Percentiles rank a stretch among this genome's conserved stretches.
Conservation (phyloP, 2,329 filamentous ascomycete species). For the Aspergillus sclerotialis region DNA sequence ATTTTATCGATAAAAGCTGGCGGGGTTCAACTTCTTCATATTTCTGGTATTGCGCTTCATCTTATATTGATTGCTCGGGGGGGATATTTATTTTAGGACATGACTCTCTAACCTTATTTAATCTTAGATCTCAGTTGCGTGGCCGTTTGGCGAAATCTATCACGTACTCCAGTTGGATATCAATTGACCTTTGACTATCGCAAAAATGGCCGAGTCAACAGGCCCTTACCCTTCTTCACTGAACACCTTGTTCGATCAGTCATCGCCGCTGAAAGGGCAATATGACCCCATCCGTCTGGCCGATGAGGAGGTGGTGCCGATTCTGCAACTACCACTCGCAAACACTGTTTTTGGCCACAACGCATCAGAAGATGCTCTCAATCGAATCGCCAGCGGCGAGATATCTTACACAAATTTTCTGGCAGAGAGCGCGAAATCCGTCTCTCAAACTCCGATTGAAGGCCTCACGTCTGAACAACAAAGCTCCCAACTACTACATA, state of each 20-base stretch:
- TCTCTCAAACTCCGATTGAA: constrained; percentile 12
- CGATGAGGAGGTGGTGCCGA: constrained; percentile 24
- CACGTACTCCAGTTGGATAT: neutral
- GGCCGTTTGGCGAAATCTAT: neutral
- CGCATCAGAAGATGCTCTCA: constrained; percentile 17
- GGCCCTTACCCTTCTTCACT: constrained; percentile 20
- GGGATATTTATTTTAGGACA: too few species aligned
- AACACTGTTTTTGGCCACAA: constrained; percentile 33
- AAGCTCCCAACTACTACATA: constrained; percentile 40
- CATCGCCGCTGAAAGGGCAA: constrained; percentile 17
- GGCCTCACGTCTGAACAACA: constrained; percentile 19
- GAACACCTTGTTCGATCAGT: constrained; percentile 26
- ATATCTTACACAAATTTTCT: constrained; percentile 32
- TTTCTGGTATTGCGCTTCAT: too few species aligned
- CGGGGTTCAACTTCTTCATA: too few species aligned
- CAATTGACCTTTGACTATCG: neutral
- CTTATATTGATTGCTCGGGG: too few species aligned
- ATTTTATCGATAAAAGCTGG: too few species aligned
- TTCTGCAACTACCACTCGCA: constrained; percentile 30
- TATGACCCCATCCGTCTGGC: constrained; percentile 30
- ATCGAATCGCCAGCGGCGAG: constrained; percentile 24
- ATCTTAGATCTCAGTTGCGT: neutral
- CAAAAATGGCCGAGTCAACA: constrained; percentile 19
- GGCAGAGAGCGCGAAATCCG: constrained; percentile 23
- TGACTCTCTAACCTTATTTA: too few species aligned